Conservation (phyloP, 2,329 filamentous ascomycete genomes). For the Claviceps digitariae region DNA sequence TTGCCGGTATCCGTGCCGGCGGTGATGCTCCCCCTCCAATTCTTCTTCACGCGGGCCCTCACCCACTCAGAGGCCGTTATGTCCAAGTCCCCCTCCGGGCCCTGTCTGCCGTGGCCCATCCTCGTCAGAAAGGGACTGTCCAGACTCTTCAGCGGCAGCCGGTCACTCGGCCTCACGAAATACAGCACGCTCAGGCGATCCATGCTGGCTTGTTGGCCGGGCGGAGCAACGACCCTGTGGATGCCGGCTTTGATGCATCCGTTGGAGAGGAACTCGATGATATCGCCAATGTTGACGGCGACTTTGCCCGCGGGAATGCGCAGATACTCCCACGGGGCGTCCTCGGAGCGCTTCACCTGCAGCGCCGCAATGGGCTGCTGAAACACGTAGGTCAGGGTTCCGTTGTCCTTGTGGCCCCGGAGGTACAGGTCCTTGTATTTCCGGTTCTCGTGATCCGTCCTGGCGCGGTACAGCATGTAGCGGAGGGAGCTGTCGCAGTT, state of each 20-base stretch:
- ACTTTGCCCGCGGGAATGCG: conserved; percentile 4
- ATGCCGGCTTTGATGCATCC: conserved; percentile 3
- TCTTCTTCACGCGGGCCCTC: conserved; percentile 3
- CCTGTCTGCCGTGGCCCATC: conserved; percentile 1
- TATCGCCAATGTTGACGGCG: conserved; percentile 3
- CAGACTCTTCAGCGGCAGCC: conserved; percentile 1
- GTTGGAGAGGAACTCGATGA: conserved; percentile 2
- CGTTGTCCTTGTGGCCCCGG: conserved; percentile 39
- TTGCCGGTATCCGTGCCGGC: neutral
- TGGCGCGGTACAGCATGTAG: conserved; percentile 44
- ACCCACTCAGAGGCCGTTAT: conserved; percentile 3
- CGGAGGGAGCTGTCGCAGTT: conserved; percentile 42
- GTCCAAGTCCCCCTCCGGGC: neutral
- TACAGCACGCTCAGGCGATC: conserved; percentile 3
- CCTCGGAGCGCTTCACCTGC: conserved; percentile 25
- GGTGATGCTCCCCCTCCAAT: neutral
- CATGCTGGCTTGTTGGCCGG: neutral
- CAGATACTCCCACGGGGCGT: conserved; percentile 1
- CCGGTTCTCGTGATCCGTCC: conserved; percentile 29
- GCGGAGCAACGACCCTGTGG: conserved; percentile 3
- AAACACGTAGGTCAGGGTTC: conserved; percentile 42
- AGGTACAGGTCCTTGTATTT: conserved; percentile 22
- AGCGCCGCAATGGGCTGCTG: conserved; percentile 42
- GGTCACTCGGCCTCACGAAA: conserved; percentile 3
- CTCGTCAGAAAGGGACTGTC: conserved; percentile 1